Base-by-base conservation (phyloP, 1,284 basidiomycete genomes). In the Tetrapyrgos nigripes region DNA sequence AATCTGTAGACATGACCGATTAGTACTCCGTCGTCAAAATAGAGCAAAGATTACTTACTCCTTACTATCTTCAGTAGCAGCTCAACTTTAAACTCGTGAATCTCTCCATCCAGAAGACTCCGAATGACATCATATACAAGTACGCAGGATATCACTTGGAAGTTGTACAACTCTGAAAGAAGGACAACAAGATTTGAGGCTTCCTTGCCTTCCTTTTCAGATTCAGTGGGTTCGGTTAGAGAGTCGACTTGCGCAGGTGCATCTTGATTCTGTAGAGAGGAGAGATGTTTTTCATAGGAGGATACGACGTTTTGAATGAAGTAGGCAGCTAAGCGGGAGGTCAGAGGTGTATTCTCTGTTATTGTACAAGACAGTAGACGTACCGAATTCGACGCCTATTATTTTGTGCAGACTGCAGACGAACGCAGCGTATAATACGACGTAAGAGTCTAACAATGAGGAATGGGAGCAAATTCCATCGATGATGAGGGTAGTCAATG, bases 151-250 rank as follows among this genome's bases (percentile, higher is more conserved):
- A 98, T 84, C 24, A 98, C 93, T 73, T 94, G 92, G 68, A 98
- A 93, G 72, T 98, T 98, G 80, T 98, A 98, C 35, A 99, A 78
- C 70, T 98, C 94, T 2, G 94, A 92, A 23, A 98, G 79, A 9
- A 99, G 83, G 0, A 94, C 87, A 31, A 96, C 82, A 28, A 99
- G 77, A 72, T 99, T 99, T 17, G 92, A 87, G 61, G 89, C 90
- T 72, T 97, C 93, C 74, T 98, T 98, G 29, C 91, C 90, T 9
- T 76, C 67, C 8, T 74, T 73, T 26, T 62, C 71, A 44, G 55
- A 65, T 9, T 60, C 64, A 24, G 60, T 53, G 24, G 60, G 67
- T 3, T 58, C 28, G 19, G 57, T 57, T 33, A 51, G 53, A 33
- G 58, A 57, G 26, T 31, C 50, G 62, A 60, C 55, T 21, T 64